A percentile compares a stretch with the other conserved stretches of the same genome.
Conservation (phyloP, 1,139 yeast genomes). For the Kodamaea derodonti region DNA sequence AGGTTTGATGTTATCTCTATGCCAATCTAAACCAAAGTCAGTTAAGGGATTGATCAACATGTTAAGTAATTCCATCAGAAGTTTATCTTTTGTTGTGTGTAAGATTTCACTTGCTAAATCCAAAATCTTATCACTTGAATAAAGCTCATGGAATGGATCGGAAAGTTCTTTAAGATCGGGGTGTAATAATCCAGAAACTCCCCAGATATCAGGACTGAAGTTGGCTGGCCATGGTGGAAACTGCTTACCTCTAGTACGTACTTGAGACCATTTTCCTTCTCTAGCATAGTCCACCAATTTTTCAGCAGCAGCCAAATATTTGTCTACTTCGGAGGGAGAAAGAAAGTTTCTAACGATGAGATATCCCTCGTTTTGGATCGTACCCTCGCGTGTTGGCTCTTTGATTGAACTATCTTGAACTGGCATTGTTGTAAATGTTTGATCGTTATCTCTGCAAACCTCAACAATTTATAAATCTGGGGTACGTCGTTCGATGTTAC, state of each 20-base stretch:
- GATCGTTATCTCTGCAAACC: too few relatives aligned
- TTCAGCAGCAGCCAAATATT: slow-evolving; percentile 37
- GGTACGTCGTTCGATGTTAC: too few relatives aligned
- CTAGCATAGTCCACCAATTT: slow-evolving; percentile 44
- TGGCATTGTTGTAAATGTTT: too few relatives aligned
- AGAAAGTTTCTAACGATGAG: slow-evolving; percentile 42
- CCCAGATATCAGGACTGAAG: slow-evolving; percentile 57
- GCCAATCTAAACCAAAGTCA: slow-evolving; percentile 57
- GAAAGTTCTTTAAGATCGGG: slow-evolving; percentile 44
- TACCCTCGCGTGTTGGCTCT: too few relatives aligned
- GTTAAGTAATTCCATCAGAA: slow-evolving; percentile 52
- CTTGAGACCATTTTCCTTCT: slow-evolving; percentile 50
- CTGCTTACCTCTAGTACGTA: slow-evolving; percentile 53
- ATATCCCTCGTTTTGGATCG: slow-evolving; percentile 38
- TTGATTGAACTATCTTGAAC: too few relatives aligned
- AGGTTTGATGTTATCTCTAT: slow-evolving; percentile 51
- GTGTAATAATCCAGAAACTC: slow-evolving; percentile 48
- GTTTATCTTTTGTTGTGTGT: slow-evolving; percentile 32
- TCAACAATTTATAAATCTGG: too few relatives aligned
- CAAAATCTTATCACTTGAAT: slow-evolving; percentile 40
- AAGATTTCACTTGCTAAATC: slow-evolving; percentile 43
- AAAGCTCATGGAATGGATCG: slow-evolving; percentile 41
- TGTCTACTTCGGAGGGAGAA: slow-evolving; percentile 36
- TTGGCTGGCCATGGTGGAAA: slow-evolving; percentile 60
- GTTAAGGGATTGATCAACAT: slow-evolving; percentile 56